Evolutionary conservation across 169 alveolate genomes (phyloP).

Genomic region (Babesia divergens): DNA sequence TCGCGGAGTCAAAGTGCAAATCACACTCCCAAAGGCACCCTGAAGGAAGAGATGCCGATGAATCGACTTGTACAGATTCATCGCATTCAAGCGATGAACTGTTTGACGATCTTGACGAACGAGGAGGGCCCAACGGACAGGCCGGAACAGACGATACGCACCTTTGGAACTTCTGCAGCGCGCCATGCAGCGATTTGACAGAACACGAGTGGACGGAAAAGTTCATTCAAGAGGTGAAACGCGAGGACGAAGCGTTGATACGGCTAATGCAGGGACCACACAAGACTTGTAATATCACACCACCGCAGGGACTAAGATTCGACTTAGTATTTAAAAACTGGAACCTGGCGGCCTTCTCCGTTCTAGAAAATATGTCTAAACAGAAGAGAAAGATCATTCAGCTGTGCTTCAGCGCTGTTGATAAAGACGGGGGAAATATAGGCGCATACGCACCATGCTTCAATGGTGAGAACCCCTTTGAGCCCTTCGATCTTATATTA

Average conservation of each 20-base stretch:
- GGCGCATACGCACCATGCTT: slow-evolving; percentile 17
- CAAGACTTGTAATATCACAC: slow-evolving; percentile 40
- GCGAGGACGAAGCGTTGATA: slow-evolving; percentile 12
- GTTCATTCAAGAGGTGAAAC: background rate
- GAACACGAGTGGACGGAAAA: background rate
- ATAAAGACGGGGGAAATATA: background rate
- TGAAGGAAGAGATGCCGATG: slow-evolving; percentile 10
- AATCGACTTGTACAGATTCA: background rate
- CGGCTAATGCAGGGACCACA: slow-evolving; percentile 38
- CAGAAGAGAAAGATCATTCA: slow-evolving; percentile 5
- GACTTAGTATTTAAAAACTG: slow-evolving; percentile 46
- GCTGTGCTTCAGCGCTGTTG: slow-evolving; percentile 8
- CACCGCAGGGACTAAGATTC: slow-evolving; percentile 33
- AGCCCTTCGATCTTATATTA: slow-evolving; percentile 21
- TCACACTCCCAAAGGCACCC: background rate
- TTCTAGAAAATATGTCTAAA: background rate
- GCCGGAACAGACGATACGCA: background rate
- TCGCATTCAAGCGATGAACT: slow-evolving; percentile 54
- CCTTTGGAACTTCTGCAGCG: slow-evolving; percentile 20
- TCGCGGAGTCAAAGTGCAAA: background rate
- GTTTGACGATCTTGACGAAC: slow-evolving; percentile 13
- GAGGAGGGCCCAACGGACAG: background rate
- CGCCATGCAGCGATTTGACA: background rate
- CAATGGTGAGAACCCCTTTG: slow-evolving; percentile 30
- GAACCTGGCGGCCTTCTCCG: slow-evolving; percentile 24